Percentiles rank a stretch among this genome's conserved stretches.
These are phyloP conservation scores for Cercospora brassicicola DNA, from an alignment of 2,329 filamentous ascomycete genomes.

Conservation along the genomic window DNA sequence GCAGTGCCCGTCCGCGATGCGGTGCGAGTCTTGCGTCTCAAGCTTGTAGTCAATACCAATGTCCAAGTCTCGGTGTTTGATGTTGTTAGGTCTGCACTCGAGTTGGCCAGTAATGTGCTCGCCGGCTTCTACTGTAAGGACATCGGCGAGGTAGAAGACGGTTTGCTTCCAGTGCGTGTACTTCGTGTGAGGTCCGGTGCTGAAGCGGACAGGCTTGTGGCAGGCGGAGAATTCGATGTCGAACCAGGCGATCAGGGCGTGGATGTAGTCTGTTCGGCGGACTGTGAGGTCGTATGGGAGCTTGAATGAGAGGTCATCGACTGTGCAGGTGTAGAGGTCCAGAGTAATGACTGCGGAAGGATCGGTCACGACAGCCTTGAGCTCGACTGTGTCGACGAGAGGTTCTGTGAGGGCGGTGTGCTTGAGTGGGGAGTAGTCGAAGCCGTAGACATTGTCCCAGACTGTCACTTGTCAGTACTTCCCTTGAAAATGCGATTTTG, in stretches of 20 bases:
- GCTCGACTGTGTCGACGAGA: conserved; percentile 93
- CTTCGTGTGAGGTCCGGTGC: conserved; percentile 94
- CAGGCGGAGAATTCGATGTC: conserved; percentile 98
- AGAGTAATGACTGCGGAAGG: conserved; percentile 80
- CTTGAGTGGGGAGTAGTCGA: conserved; percentile 94
- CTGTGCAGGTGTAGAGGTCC: conserved; percentile 90
- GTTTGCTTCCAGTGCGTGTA: conserved; percentile 99
- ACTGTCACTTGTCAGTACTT: conserved; percentile 56
- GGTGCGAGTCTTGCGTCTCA: conserved; percentile 70
- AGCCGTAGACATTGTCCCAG: conserved; percentile 99
- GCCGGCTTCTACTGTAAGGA: conserved; percentile 84
- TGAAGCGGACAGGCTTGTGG: conserved; percentile 97
- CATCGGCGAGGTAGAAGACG: conserved; percentile 93
- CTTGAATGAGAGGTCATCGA: conserved; percentile 79
- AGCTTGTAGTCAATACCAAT: conserved; percentile 83
- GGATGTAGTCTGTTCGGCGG: conserved; percentile 89
- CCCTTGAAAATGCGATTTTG: conserved; percentile 15
- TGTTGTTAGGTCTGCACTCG: conserved; percentile 82
- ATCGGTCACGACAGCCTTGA: conserved; percentile 95
- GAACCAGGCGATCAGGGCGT: conserved; percentile 97
- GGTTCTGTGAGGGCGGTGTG: conserved; percentile 90
- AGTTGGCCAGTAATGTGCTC: conserved; percentile 75
- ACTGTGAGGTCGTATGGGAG: conserved; percentile 72
- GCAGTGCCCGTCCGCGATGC: conserved; percentile 67
- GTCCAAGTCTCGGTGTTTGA: conserved; percentile 93